Base-by-base conservation (phyloP, 345 rosid genomes). In the Bruguiera gymnorhiza region DNA sequence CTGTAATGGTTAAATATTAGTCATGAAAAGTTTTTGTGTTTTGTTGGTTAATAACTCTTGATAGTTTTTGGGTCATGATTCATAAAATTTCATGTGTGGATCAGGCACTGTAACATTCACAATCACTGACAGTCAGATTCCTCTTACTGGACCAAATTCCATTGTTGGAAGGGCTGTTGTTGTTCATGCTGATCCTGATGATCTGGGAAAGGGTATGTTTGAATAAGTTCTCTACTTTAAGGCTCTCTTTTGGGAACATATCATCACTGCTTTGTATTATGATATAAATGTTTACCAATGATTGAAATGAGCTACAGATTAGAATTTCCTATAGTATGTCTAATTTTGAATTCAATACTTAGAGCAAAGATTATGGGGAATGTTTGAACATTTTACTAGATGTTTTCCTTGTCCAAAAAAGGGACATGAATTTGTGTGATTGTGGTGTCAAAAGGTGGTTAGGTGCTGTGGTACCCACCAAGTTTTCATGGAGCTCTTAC, bases 161-260 rank as follows among this genome's bases (percentile, higher is more conserved):
- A 89, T 95, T 73, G 63, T 92, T 21, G 99, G 99, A 75, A 88
- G 99, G 79, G 96, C 99, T 64, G 88, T 95, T 75, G 99, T 95
- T 78, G 92, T 89, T 66, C 99, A 95, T 74, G 84, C 84, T 4
- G 99, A 90, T 80, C 93, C 96, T 70, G 99, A 95, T 84, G 98
- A 93, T 75, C 98, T 93, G 56, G 98, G 98, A 80, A 93, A 81
- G 89, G 98, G 98, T 93, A 78, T 79, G 72, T 4, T 63, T 68
- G 6, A 5, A 23, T 66, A 0, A 46, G 39, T 66, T 36, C 8
- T 8, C 27, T 5, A 29, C n/a, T 31, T 63, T 34, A 9, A 27
- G 23, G 27, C 23, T 2, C 16, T 68, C 53, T 23, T 24, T 55
- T 23, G 8, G 29, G 9, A 23, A 3, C 60, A 55, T 15, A 19